Evolutionary conservation across 23 red algal genomes (phyloP), one percentile per base, ranked within the genome.

Genomic region (Gracilaria vermiculophylla): DNA sequence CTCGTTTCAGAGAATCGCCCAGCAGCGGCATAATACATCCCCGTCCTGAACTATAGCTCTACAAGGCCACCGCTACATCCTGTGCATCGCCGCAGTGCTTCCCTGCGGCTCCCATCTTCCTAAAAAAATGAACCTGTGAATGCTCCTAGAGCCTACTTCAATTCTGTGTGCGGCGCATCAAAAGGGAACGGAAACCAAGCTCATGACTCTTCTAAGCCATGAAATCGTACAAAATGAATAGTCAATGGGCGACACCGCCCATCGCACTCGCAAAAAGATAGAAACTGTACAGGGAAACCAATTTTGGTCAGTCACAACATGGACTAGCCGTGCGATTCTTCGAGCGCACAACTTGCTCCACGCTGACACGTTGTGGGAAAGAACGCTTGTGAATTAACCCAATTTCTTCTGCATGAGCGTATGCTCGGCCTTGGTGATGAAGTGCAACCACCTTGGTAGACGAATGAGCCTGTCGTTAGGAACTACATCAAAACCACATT

Each of bases 381-480:
- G 58, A 64, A 34, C 32, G 16, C 9, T 64, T 64, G 58, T 1
- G 5, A 21, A 5, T 64, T 31, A 64, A 34, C 17, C 39, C 67
- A 73, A 28, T 48, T 28, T 42, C 67, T 73, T 73, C 23, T 70
- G 77, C 88, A 92, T 83, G 17, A 92, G 64, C 20, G 80, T 83
- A 41, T 92, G 78, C 48, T 82, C 77, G 15, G 41, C 60, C 64
- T 92, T 92, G 24, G 88, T 77, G 11, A 92, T 71, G 44, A 60
- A 71, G 58, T 72, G 77, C 43, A 92, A 10, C 88, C 88, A 92
- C 12, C 64, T 75, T 7, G 82, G 82, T 31, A 86, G 28, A 28
- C 36, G 21, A 1, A 55, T 11, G 14, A 62, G 45, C 8, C 43
- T 78, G n/a, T 43, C 77, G 42, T 43, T 36, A 5, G 47, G 43